Conservation (phyloP, 768 basidiomycete genomes). For the Mycena albidolilacea region DNA sequence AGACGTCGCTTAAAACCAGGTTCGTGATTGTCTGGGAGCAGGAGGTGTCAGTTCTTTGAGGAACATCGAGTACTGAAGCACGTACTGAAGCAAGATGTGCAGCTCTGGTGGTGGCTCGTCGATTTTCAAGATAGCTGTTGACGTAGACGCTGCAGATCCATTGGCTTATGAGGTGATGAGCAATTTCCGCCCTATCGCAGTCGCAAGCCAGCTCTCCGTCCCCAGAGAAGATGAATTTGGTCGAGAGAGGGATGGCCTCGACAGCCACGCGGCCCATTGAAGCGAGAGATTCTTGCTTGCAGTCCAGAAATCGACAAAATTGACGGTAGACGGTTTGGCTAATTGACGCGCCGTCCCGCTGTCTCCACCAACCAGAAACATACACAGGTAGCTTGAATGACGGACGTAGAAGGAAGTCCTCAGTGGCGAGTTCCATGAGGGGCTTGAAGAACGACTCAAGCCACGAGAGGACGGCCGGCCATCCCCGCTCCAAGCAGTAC, state of each 20-base stretch:
- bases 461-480: slow-evolving; percentile 45
- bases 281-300: slow-evolving; percentile 24
- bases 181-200: slow-evolving; percentile 44
- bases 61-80: neutral
- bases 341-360: slow-evolving; percentile 4
- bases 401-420: slow-evolving; percentile 42
- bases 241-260: slow-evolving; percentile 22
- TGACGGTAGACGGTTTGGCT: slow-evolving; percentile 5
- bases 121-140: slow-evolving; percentile 43
- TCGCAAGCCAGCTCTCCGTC: slow-evolving; percentile 38
- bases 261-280: slow-evolving; percentile 30
- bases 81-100: slow-evolving; percentile 43
- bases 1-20: slow-evolving; percentile 40
- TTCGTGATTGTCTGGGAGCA: slow-evolving; percentile 31
- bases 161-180: slow-evolving; percentile 47
- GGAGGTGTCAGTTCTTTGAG: neutral
- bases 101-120: slow-evolving; percentile 39
- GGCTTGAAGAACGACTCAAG: slow-evolving; percentile 44
- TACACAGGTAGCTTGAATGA: slow-evolving; percentile 18
- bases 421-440: slow-evolving; percentile 43
- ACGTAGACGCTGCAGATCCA: slow-evolving; percentile 48
- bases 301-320: slow-evolving; percentile 37
- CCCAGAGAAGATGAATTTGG: slow-evolving; percentile 24
- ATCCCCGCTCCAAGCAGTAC: slow-evolving; percentile 48
- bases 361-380: slow-evolving; percentile 29